Percentiles rank a stretch among this genome's conserved stretches.
Evolutionary conservation across 768 basidiomycete genomes (phyloP).

Genomic region (Piloderma croceum): DNA sequence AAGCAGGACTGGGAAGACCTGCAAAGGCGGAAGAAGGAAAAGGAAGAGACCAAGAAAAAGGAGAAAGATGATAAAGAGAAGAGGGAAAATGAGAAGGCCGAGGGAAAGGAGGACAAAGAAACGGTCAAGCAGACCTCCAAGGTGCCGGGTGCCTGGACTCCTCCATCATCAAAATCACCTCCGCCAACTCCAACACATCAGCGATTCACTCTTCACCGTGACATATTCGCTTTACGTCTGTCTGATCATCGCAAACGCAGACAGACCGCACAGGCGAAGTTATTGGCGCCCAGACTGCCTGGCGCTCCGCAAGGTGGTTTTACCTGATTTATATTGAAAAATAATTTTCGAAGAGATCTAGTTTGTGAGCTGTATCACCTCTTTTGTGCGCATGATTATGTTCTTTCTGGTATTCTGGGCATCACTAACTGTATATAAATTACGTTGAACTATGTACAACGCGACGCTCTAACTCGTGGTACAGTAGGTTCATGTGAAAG

Average conservation of each 20-base stretch:
- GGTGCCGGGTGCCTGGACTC: constrained; percentile 25
- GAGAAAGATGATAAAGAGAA: constrained; percentile 37
- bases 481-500: no score
- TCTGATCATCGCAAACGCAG: constrained; percentile 66
- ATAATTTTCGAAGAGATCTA: no score
- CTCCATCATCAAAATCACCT: constrained; percentile 29
- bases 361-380: no score
- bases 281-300: constrained; percentile 67
- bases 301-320: constrained; percentile 42
- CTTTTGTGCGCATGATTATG: no score
- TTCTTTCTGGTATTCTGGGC: no score
- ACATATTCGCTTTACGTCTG: constrained; percentile 76
- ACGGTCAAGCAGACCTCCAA: constrained; percentile 24
- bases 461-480: no score
- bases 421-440: no score
- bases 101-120: constrained; percentile 31
- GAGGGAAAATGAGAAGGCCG: constrained; percentile 18
- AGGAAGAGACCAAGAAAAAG: constrained; percentile 45
- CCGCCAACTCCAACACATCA: constrained; percentile 51
- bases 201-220: constrained; percentile 75
- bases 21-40: constrained; percentile 55
- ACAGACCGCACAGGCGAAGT: constrained; percentile 62
- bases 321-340: background rate
- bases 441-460: no score
- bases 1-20: constrained; percentile 78